These are phyloP conservation scores for Penicillium brasilianum DNA, from an alignment of 2,329 filamentous ascomycete species.

Conservation along the genomic window DNA sequence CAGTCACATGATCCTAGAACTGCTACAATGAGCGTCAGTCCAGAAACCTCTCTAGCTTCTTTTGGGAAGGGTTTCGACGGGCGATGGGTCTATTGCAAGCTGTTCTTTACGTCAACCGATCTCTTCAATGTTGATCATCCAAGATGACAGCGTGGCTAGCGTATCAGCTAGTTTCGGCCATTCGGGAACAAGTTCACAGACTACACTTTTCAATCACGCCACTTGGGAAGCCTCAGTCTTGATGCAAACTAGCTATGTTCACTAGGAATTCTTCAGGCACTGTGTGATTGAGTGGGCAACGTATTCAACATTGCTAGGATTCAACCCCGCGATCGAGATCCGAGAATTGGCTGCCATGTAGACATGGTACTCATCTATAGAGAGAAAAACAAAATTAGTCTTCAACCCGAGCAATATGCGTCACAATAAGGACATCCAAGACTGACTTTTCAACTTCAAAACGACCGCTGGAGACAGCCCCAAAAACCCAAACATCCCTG, in stretches of 20 bases:
- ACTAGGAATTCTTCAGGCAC: neutral
- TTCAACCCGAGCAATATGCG: neutral
- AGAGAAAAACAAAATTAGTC: constrained; percentile 3
- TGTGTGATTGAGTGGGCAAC: constrained; percentile 33
- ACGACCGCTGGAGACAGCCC: constrained; percentile 55
- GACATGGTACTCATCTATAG: constrained; percentile 48
- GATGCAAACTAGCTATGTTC: neutral
- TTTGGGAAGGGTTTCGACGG: too few relatives aligned
- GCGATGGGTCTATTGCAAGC: too few relatives aligned
- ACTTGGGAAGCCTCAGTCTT: too few relatives aligned
- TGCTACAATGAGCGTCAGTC: too few relatives aligned
- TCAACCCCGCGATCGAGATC: constrained; percentile 93
- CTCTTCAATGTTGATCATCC: too few relatives aligned
- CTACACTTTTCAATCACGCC: too few relatives aligned
- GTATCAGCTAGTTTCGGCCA: too few relatives aligned
- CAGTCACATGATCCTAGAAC: neutral
- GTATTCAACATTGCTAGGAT: constrained; percentile 55
- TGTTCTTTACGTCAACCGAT: too few relatives aligned
- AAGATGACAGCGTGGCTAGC: too few relatives aligned
- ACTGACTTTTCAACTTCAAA: constrained; percentile 37
- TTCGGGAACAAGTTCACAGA: too few relatives aligned
- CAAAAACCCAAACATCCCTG: constrained; percentile 94
- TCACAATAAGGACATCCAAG: neutral
- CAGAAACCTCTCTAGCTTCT: neutral
- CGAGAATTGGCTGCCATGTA: constrained; percentile 78